phyloP scores from a whole-genome alignment of 306 rosid species.

The Prinsepia uniflora region DNA sequence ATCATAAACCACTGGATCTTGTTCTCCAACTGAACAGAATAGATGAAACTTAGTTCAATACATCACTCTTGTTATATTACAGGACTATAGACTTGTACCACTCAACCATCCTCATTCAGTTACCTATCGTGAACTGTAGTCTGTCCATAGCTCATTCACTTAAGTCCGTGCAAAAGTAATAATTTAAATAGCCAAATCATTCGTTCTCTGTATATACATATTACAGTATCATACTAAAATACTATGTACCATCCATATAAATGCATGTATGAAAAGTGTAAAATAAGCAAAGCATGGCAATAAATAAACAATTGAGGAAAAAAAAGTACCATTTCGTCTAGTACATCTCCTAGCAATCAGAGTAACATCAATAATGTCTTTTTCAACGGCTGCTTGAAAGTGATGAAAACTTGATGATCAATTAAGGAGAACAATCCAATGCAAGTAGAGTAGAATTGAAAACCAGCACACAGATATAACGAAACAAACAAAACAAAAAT shows the following conservation, averaged over 20 bases:
- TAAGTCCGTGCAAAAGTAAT: not conserved
- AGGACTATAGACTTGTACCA: not conserved
- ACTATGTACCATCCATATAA: not conserved
- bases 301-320: constrained; percentile 18
- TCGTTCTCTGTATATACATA: not conserved
- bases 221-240: not conserved
- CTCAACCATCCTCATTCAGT: not conserved
- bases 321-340: constrained; percentile 77
- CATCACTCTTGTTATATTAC: not conserved
- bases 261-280: constrained; percentile 12
- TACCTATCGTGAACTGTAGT: not conserved
- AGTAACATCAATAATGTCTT: constrained; percentile 76
- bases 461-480: constrained; percentile 12
- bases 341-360: constrained; percentile 94
- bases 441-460: constrained; percentile 21
- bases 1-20: not conserved
- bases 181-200: not conserved
- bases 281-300: constrained; percentile 15
- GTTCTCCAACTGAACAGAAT: not conserved
- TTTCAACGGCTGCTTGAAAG: constrained; percentile 87
- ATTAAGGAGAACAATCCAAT: constrained; percentile 58
- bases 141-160: not conserved
- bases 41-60: not conserved
- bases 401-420: constrained; percentile 64
- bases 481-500: constrained; percentile 11